Evolutionary conservation across 2,329 filamentous ascomycete species (phyloP), one percentile per base, ranked within the genome.

Genomic region (Ophiognomonia clavigignenti-juglandacearum): DNA sequence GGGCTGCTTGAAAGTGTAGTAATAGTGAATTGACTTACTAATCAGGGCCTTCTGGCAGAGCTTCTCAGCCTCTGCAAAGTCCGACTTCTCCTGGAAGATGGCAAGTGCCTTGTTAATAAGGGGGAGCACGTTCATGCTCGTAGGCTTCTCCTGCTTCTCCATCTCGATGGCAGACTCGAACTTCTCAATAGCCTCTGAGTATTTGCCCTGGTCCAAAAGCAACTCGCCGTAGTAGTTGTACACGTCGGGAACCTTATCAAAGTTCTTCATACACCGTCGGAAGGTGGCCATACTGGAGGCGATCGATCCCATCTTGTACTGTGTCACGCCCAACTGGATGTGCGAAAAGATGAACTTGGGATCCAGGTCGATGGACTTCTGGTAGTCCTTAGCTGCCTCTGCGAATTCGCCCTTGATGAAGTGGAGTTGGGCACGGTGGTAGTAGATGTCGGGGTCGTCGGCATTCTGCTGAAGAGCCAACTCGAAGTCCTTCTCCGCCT

Each of bases 221-320:
- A 98, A 79, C 73, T 98, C 93, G 61, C 93, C 93, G 62, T 96
- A 97, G 80, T 98, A 98, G 78, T 98, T 98, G 78, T 97, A 98
- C 34, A 97, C 93, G 63, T 98, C 93, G 6, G 92, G 91, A 10
- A 95, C 88, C 64, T 92, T 88, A 62, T 90, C 87, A 64, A 98
- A 98, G 72, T 96, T 96, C 84, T 97, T 98, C 68, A 96, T 91
- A 69, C 90, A 96, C 54, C 91, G 81, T 59, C 92, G 83, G 83
- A 98, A 97, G 6, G 93, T 98, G 29, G 93, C 92, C 90, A 97
- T 97, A 39, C 91, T 96, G 8, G 91, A 96, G 7, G 93, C 93
- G 49, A 98, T 87, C 24, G 89, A 96, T 57, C 93, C 93, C 86
- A 97, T 95, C 83, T 98, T 98, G 77, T 98, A 98, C 71, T 98